Conservation (phyloP, 495 filamentous ascomycete genomes). For the Neurospora sp. region DNA sequence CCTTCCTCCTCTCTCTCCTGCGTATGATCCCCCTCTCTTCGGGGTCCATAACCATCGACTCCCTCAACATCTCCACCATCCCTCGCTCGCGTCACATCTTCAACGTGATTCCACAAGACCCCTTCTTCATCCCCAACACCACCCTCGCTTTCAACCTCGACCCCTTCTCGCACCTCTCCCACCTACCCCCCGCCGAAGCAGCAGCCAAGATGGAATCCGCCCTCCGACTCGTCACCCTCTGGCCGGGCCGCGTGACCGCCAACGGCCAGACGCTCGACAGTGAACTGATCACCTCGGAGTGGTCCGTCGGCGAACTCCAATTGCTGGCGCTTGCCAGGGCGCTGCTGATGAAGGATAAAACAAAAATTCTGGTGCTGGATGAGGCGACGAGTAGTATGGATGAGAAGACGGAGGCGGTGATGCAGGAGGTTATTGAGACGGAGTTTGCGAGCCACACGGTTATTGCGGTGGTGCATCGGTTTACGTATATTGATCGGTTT, state of each 20-base stretch:
- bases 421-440: conserved; percentile 27
- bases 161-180: conserved; percentile 9
- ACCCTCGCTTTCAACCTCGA: conserved; percentile 30
- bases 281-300: conserved; percentile 34
- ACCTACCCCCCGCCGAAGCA: conserved; percentile 6
- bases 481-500: conserved; percentile 31
- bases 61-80: conserved; percentile 28
- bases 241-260: neutral
- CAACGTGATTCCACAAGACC: conserved; percentile 38
- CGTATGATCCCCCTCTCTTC: too few species aligned
- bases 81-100: conserved; percentile 5
- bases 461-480: conserved; percentile 31
- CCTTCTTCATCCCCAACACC: conserved; percentile 38
- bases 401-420: conserved; percentile 25
- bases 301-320: conserved; percentile 52
- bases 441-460: conserved; percentile 35
- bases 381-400: conserved; percentile 31
- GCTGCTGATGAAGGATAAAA: conserved; percentile 29
- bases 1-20: too few species aligned
- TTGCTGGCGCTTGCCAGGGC: conserved; percentile 53
- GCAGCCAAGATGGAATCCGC: neutral
- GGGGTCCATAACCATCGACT: too few species aligned
- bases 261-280: conserved; percentile 26
- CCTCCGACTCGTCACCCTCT: conserved; percentile 1
- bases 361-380: conserved; percentile 18